phyloP scores from a whole-genome alignment of 305 asterid species.

The Solanum chacoense region DNA sequence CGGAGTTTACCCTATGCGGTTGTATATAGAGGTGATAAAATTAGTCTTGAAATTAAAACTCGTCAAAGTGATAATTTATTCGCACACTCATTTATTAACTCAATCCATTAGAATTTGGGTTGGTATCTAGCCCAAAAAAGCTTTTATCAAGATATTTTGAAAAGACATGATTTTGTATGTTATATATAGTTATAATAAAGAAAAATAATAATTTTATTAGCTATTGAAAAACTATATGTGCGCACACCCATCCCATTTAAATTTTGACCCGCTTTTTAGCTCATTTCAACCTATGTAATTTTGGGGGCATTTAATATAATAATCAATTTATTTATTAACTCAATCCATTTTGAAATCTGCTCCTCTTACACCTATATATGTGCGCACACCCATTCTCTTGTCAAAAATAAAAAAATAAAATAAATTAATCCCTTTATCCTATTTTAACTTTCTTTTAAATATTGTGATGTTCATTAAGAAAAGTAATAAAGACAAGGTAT shows the following conservation, averaged over 20 bases:
- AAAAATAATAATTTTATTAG: neutral
- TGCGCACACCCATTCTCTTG: neutral
- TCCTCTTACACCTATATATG: no score
- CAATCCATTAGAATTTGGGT: neutral
- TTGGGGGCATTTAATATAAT: fast-evolving
- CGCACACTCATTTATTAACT: neutral
- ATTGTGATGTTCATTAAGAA: no score
- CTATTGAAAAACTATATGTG: no score
- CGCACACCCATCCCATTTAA: no score
- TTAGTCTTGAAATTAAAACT: neutral
- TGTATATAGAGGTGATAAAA: no score
- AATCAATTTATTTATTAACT: neutral
- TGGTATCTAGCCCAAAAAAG: neutral
- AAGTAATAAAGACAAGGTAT: neutral
- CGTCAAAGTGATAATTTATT: neutral
- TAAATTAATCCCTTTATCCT: neutral
- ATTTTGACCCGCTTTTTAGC: neutral
- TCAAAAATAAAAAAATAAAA: no score
- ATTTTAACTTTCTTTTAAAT: neutral
- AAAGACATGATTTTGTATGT: neutral
- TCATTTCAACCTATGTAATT: neutral
- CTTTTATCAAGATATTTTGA: no score
- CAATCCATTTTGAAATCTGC: neutral
- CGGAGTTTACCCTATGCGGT: no score
- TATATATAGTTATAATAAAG: no score